phyloP scores from a whole-genome alignment of 2,329 filamentous ascomycete species.

The Aureobasidium leucospermi region DNA sequence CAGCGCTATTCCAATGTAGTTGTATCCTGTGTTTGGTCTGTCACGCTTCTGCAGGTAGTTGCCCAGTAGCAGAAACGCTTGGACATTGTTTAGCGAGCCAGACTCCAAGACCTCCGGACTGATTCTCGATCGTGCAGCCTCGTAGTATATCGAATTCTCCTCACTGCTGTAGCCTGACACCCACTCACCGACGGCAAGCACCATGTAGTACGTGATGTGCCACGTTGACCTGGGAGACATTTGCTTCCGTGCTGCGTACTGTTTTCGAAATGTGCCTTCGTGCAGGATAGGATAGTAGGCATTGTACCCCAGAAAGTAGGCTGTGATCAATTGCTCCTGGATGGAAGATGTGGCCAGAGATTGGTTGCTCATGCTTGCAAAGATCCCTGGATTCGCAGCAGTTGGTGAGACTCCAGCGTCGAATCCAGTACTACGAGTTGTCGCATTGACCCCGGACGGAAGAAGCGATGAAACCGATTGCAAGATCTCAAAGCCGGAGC shows the following conservation, averaged over 20 bases:
- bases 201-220: slow-evolving; percentile 38
- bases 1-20: slow-evolving; percentile 41
- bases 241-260: slow-evolving; percentile 31
- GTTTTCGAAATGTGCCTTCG: slow-evolving; percentile 40
- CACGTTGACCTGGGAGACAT: slow-evolving; percentile 35
- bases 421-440: background rate
- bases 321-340: slow-evolving; percentile 14
- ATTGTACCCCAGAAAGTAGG: slow-evolving; percentile 42
- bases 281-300: slow-evolving; percentile 42
- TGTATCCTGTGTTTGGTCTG: slow-evolving; percentile 45
- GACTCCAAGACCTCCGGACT: slow-evolving; percentile 42
- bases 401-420: background rate
- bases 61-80: slow-evolving; percentile 40
- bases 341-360: background rate
- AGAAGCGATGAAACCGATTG: slow-evolving; percentile 17
- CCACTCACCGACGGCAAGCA: slow-evolving; percentile 39
- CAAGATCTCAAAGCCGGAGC: slow-evolving; percentile 16
- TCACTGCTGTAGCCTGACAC: slow-evolving; percentile 33
- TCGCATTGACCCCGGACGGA: background rate
- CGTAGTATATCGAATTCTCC: slow-evolving; percentile 35
- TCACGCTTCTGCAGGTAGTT: slow-evolving; percentile 44
- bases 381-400: background rate
- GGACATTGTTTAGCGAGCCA: slow-evolving; percentile 44
- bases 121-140: slow-evolving; percentile 39
- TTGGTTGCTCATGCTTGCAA: background rate